Evolutionary conservation across 2,329 filamentous ascomycete genomes (phyloP).

Genomic region (Trichoderma simmonsii): DNA sequence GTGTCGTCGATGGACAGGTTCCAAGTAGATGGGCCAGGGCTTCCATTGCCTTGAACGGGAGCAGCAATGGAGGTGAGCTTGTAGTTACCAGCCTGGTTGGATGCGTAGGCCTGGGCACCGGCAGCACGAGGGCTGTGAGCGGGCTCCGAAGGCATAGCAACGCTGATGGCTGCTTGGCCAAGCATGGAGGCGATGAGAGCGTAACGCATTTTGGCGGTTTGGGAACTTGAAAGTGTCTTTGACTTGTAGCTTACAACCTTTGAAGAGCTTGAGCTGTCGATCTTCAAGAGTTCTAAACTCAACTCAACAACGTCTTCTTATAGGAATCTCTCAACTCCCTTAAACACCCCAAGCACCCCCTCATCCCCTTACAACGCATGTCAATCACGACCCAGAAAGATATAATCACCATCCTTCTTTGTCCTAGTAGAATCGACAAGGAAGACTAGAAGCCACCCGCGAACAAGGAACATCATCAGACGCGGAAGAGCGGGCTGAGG

Average conservation of each 20-base stretch:
- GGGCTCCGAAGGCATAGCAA: constrained; percentile 9
- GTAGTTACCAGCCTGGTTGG: constrained; percentile 36
- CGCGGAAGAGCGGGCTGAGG: background rate
- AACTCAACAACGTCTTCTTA: constrained; percentile 3
- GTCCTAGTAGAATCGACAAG: background rate
- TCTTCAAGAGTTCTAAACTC: background rate
- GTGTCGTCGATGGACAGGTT: constrained; percentile 37
- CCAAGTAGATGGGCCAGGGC: constrained; percentile 36
- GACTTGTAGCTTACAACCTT: background rate
- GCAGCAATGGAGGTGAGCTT: constrained; percentile 33
- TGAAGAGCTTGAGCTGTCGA: constrained; percentile 3
- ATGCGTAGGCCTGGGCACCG: constrained; percentile 30
- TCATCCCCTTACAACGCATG: background rate
- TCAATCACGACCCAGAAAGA: background rate
- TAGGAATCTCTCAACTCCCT: background rate
- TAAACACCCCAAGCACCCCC: background rate
- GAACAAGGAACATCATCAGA: background rate
- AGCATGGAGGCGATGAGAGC: constrained; percentile 7
- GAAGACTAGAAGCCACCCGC: background rate
- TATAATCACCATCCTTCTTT: constrained; percentile 13
- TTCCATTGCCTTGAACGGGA: constrained; percentile 35
- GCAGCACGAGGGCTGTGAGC: constrained; percentile 2
- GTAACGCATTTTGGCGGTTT: constrained; percentile 13
- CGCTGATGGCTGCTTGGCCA: constrained; percentile 6
- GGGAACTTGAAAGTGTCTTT: background rate